These are phyloP conservation scores for Aspergillus diversus DNA, from an alignment of 495 filamentous ascomycete genomes.

Conservation along the genomic window DNA sequence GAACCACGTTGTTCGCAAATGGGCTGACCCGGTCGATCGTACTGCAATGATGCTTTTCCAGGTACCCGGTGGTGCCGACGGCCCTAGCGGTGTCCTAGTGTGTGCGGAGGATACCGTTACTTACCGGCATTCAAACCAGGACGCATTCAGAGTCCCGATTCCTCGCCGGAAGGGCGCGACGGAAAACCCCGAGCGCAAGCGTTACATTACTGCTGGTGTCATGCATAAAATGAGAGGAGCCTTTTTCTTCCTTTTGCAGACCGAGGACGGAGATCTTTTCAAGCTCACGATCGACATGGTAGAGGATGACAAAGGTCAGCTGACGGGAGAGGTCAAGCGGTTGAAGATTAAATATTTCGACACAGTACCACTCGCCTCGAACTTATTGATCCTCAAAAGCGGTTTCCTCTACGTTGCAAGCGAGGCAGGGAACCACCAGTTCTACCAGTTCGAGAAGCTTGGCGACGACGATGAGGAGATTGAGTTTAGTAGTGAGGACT, in stretches of 20 bases:
- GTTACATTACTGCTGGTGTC: conserved; percentile 82
- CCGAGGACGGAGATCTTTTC: conserved; percentile 95
- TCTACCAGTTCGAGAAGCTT: conserved; percentile 97
- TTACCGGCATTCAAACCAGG: conserved; percentile 91
- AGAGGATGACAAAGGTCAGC: conserved; percentile 75
- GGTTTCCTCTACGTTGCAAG: conserved; percentile 93
- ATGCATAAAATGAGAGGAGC: conserved; percentile 98
- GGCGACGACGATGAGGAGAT: conserved; percentile 94
- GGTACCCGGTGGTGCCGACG: conserved; percentile 91
- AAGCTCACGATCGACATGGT: conserved; percentile 93
- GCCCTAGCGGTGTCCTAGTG: conserved; percentile 91
- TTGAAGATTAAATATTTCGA: conserved; percentile 98
- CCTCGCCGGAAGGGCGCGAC: conserved; percentile 82
- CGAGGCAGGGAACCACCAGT: conserved; percentile 89
- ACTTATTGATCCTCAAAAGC: conserved; percentile 89
- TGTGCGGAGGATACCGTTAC: conserved; percentile 94
- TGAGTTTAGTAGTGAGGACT: conserved; percentile 82
- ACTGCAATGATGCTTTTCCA: conserved; percentile 90
- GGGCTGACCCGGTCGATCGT: conserved; percentile 91
- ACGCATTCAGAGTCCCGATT: conserved; percentile 85
- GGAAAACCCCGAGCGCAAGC: conserved; percentile 90
- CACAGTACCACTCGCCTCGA: conserved; percentile 86
- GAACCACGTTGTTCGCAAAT: conserved; percentile 96
- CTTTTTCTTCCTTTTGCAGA: conserved; percentile 96
- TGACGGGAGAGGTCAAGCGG: conserved; percentile 76